A percentile compares a stretch with the other conserved stretches of the same genome.
Evolutionary conservation across 305 asterid species (phyloP).

Genomic region (Fraxinus albicans): DNA sequence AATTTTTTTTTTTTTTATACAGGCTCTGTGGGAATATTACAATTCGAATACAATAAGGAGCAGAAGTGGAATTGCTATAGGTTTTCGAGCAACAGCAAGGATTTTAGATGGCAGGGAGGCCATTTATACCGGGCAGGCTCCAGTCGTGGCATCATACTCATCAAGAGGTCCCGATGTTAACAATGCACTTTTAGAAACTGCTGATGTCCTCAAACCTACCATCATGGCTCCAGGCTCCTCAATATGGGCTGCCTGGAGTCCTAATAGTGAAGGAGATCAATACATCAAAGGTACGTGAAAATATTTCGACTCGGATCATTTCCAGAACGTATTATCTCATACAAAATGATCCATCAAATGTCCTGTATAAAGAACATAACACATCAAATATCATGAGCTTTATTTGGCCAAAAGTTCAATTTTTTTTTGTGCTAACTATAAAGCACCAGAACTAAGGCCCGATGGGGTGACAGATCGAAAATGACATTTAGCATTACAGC

Average conservation of each 20-base stretch:
- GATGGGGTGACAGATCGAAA: neutral
- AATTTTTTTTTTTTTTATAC: neutral
- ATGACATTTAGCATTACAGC: neutral
- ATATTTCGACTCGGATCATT: conserved; percentile 7
- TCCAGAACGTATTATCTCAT: neutral
- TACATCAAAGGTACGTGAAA: conserved; percentile 39
- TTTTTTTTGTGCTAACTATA: neutral
- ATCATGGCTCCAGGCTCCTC: conserved; percentile 74
- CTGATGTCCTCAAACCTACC: conserved; percentile 66
- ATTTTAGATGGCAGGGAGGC: conserved; percentile 60
- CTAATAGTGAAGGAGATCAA: conserved; percentile 56
- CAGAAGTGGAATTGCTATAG: conserved; percentile 44
- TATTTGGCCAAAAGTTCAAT: neutral
- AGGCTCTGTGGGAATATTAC: conserved; percentile 61
- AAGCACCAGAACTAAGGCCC: neutral
- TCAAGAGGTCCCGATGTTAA: conserved; percentile 68
- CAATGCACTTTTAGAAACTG: conserved; percentile 48
- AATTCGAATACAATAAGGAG: conserved; percentile 47
- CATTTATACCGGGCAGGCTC: conserved; percentile 45
- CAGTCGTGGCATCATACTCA: conserved; percentile 59
- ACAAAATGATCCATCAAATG: neutral
- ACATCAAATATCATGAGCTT: neutral
- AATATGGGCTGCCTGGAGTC: conserved; percentile 77
- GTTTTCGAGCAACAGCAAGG: conserved; percentile 46
- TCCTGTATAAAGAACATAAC: neutral